These are phyloP conservation scores for Gossypioides kirkii DNA, from an alignment of 345 rosid species.

Conservation along the genomic window DNA sequence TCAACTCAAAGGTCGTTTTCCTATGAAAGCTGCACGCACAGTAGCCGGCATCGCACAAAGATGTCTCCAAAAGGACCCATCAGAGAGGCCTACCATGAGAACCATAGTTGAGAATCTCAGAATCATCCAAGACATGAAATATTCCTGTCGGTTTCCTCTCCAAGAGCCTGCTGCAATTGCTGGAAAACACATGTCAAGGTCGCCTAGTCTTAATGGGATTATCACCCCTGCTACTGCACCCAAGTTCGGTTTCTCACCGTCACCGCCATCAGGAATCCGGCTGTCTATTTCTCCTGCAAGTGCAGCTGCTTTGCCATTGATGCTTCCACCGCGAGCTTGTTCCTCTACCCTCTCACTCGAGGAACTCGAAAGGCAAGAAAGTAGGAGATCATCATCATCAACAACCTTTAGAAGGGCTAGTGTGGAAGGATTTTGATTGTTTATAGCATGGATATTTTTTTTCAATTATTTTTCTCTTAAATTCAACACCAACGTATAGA, in stretches of 20 bases:
- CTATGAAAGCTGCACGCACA: conserved; percentile 72
- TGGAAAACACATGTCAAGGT: conserved; percentile 77
- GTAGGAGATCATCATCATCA: conserved; percentile 63
- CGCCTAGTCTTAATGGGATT: conserved; percentile 82
- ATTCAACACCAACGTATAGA: conserved; percentile 39
- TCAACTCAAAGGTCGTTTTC: conserved; percentile 82
- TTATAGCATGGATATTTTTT: conserved; percentile 30
- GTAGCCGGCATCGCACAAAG: conserved; percentile 80
- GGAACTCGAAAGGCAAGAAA: conserved; percentile 65
- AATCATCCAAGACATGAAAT: conserved; percentile 83
- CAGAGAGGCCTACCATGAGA: conserved; percentile 94
- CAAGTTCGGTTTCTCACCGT: conserved; percentile 63
- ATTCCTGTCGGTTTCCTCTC: conserved; percentile 68
- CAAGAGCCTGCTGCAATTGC: conserved; percentile 64
- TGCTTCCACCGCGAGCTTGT: conserved; percentile 65
- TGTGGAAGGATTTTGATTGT: conserved; percentile 95
- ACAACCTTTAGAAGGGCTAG: conserved; percentile 63
- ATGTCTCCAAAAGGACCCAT: conserved; percentile 87
- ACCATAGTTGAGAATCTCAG: conserved; percentile 68
- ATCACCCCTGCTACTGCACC: conserved; percentile 38
- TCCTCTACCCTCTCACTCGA: conserved; percentile 53
- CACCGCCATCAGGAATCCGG: conserved; percentile 56
- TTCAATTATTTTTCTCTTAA: conserved; percentile 9
- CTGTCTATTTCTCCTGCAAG: conserved; percentile 58
- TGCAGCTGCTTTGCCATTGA: conserved; percentile 37